Base-by-base conservation (phyloP, 352 stramenopile genomes). In the Phytophthora aleatoria region DNA sequence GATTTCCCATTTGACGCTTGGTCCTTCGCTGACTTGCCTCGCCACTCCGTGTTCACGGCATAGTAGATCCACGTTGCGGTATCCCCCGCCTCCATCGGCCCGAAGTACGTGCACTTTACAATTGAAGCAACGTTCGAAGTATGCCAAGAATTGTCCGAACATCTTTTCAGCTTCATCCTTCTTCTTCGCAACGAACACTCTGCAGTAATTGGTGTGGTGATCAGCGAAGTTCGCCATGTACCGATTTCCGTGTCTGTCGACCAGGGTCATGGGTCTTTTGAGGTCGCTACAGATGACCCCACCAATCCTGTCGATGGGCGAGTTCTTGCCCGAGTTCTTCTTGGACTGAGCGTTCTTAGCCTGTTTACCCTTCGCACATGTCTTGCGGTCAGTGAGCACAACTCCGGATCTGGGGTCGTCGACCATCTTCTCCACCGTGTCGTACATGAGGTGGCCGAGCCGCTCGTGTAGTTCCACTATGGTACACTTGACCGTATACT, bases 1-100 rank as follows among this genome's bases (percentile, higher is more conserved):
- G 67, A 63, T 38, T 80, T 77, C 0, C 57, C 68, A 38, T 77
- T 81, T 0, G 36, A 45, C 4, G 64, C 61, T n/a, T 67, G 45
- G 26, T 75, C 75, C 53, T 15, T 80, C 72, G 1, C 54, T 62
- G 0, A 50, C 20, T 50, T 80, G 60, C 0, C 68, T n/a, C 0
- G 36, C 48, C 2, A 81, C 53, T 4, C 64, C 16, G 16, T 20
- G 16, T 20, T 20, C 16, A 20, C 16, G 16, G 16, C 16, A 20
- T 20, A 20, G 16, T 20, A 20, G 16, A 20, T 20, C 16, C 16
- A 20, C 16, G 16, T 20, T 20, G 16, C 16, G 16, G 16, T 20
- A 20, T 20, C 16, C 16, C 16, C 51, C 64, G 10, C 69, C 73
- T 1, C 52, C 45, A 28, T 77, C 57, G 0, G 61, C 56, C 1